Percentiles rank a stretch among this genome's conserved stretches.
Conservation (phyloP, 345 rosid genomes). For the Aegle marmelos region DNA sequence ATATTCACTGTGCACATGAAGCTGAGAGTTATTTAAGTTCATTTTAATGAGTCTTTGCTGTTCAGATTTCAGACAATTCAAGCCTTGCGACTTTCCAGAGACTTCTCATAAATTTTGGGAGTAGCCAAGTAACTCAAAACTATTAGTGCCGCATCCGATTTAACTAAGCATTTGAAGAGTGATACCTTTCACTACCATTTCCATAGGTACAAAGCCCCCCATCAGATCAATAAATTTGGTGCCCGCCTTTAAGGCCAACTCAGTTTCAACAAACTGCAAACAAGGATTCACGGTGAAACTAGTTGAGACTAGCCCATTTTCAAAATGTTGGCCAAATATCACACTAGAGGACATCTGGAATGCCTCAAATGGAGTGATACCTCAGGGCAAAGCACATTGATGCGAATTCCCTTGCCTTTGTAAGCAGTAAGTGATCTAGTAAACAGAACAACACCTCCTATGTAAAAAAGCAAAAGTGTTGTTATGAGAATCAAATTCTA, state of each 20-base stretch:
- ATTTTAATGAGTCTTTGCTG: neutral
- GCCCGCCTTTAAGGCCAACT: slow-evolving; percentile 36
- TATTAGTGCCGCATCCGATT: neutral
- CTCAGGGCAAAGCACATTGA: slow-evolving; percentile 99
- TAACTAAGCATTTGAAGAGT: neutral
- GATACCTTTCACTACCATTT: slow-evolving; percentile 74
- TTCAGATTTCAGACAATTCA: neutral
- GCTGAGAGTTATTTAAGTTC: neutral
- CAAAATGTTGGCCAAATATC: neutral
- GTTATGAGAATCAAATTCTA: no score
- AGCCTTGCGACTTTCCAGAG: neutral
- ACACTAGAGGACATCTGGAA: slow-evolving; percentile 1
- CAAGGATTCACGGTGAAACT: slow-evolving; percentile 12
- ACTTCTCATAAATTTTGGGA: neutral
- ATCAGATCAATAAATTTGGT: slow-evolving; percentile 26
- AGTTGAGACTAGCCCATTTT: neutral
- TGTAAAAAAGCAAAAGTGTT: slow-evolving; percentile 14
- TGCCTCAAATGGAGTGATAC: slow-evolving; percentile 30
- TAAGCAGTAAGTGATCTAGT: slow-evolving; percentile 67
- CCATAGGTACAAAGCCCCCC: slow-evolving; percentile 86
- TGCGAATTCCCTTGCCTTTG: slow-evolving; percentile 69
- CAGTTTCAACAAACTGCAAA: slow-evolving; percentile 82
- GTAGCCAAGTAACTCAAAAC: neutral
- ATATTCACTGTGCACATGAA: neutral
- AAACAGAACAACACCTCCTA: slow-evolving; percentile 84